Base-by-base conservation (phyloP, 139 green algal species). In the Zygnema cylindricum region DNA sequence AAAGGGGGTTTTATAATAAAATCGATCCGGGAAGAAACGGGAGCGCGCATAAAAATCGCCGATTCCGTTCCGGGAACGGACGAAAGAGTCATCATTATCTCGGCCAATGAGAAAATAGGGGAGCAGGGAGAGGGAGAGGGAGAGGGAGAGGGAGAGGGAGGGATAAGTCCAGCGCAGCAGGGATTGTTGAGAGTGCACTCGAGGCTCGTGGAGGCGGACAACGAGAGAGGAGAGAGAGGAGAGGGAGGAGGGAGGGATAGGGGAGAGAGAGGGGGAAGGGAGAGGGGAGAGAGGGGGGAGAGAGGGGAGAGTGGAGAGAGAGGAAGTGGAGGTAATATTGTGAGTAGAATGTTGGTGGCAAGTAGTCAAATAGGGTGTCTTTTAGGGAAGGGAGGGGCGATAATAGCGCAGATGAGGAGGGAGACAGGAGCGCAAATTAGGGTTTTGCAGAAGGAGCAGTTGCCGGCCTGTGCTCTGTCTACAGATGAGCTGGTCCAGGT, bases 341-440 rank as follows among this genome's bases (percentile, higher is more conserved):
- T 21, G 77, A 21, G 2, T 11, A 38, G 81, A 21, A 25, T 87
- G 54, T 69, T 87, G 49, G 81, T 87, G 49, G 63, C 81, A 36
- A 82, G 81, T 69, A 87, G 43, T 39, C 87, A 91, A 81, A 73
- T 91, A 11, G 87, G 87, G 30, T 88, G 78, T 41, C 78, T 91
- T 25, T 81, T 91, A 69, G 87, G 87, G 35, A 91, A 91, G 79
- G 78, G 87, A 33, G 87, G 87, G 2, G 55, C 25, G 40, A 83
- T 91, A 42, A 83, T 91, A 1, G 25, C 57, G 55, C 35, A 69
- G 55, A 87, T 91, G 87, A 81, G 87, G 16, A 55, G 84, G 21
- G 63, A 82, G 21, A 84, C 78, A 16, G 55, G 78, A n/a, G 78
- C 87, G 7, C 25, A 73, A 11, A 91, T 91, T 36, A 69, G 78